Base-by-base conservation (phyloP, 805 yeast genomes). In the Starmerella roubikii region DNA sequence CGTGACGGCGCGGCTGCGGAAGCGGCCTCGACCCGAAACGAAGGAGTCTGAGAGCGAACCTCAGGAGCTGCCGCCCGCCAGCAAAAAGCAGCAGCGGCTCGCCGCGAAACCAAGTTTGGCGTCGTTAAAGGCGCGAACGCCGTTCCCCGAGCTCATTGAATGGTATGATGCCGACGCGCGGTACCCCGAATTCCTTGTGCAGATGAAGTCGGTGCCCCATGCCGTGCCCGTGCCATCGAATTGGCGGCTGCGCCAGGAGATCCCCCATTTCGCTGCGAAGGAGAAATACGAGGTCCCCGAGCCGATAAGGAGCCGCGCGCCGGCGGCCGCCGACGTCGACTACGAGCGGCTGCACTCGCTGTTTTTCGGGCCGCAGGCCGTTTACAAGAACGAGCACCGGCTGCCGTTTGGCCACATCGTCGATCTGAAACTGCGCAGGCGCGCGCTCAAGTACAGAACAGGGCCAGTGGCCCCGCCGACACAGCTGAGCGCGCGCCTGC, bases 151-250 rank as follows among this genome's bases (percentile, higher is more conserved):
- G 41, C 54, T 76, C 3, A 77, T 88, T 1, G 93, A 85, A 47
- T 79, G 93, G 93, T 72, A 64, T 50, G 97, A 91, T 56, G 78
- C 76, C 2, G 91, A 86, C 61, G 78, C 96, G 0, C 67, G 66
- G 1, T 88, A 83, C 50, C 94, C 98, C 2, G 59, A 63, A 34
- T 54, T 85, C 17, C 64, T 74, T 12, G 73, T 81, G 0, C 62
- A 67, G 18, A 56, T 88, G 35, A 88, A 86, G 54, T 61, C 76
- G 0, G 59, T 64, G 26, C 75, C 73, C 40, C 81, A 83, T 47
- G 67, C 62, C 1, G 76, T 86, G 1, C 81, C 74, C 2, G 83
- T 88, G 1, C 97, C 97, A 0, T 53, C 60, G 0, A 91, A 85
- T 57, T 88, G 98, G 98, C 73, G 72, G 38, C 60, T 69, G 13